Evolutionary conservation across 2,329 filamentous ascomycete species (phyloP).

Genomic region (Xylariales sp.): DNA sequence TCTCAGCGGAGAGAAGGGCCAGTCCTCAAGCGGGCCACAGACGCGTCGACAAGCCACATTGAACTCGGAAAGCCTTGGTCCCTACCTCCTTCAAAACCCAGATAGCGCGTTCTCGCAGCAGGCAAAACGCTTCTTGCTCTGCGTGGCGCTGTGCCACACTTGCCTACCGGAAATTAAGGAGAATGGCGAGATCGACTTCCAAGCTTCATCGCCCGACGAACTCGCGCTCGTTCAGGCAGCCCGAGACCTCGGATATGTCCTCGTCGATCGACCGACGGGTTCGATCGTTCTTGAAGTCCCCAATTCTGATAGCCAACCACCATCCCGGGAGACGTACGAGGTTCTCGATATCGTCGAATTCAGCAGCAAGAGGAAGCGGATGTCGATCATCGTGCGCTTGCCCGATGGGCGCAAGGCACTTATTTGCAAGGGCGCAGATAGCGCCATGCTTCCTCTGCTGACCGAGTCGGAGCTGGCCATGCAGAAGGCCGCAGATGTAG

Average conservation of each 20-base stretch:
- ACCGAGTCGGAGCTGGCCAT: conserved; percentile 65
- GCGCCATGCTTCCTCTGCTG: conserved; percentile 68
- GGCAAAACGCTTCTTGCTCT: conserved; percentile 72
- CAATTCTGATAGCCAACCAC: conserved; percentile 44
- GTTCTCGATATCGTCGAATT: conserved; percentile 85
- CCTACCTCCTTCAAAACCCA: conserved; percentile 70
- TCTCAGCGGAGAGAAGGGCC: too few species aligned
- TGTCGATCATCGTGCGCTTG: conserved; percentile 82
- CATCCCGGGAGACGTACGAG: conserved; percentile 63
- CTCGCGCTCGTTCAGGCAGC: conserved; percentile 78
- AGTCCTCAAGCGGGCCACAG: too few species aligned
- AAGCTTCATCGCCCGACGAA: conserved; percentile 83
- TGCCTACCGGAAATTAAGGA: conserved; percentile 71
- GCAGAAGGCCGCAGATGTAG: conserved; percentile 56
- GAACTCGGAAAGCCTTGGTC: conserved; percentile 67
- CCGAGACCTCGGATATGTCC: conserved; percentile 71
- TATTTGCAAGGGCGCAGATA: conserved; percentile 84
- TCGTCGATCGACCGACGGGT: conserved; percentile 68
- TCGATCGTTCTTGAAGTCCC: conserved; percentile 62
- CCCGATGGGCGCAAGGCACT: conserved; percentile 75
- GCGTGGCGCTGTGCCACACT: conserved; percentile 80
- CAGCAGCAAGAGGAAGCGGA: conserved; percentile 79
- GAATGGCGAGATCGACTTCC: conserved; percentile 65
- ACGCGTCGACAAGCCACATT: conserved; percentile 36
- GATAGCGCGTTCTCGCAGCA: conserved; percentile 72